Evolutionary conservation across 805 yeast genomes (phyloP), one percentile per base, ranked within the genome.

Genomic region (Nakazawaea anatomiae): DNA sequence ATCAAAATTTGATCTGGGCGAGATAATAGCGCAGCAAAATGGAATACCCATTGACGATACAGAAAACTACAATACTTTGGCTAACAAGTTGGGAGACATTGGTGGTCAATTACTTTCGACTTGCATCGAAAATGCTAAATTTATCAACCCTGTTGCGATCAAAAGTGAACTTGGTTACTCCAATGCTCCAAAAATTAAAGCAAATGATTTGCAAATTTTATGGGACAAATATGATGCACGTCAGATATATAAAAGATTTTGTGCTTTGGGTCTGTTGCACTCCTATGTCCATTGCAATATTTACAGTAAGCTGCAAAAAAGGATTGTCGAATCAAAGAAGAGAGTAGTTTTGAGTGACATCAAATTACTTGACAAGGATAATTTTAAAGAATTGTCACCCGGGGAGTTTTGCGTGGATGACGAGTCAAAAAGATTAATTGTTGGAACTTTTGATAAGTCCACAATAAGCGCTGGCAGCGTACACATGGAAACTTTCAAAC

Each of bases 1-100:
- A 0, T 75, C 85, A 1, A 76, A 82, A 61, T 94, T 94, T 60
- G 99, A 94, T 58, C 72, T 70, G 35, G 99, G 99, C 1, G 70
- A 74, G 1, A 77, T 92, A 0, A 62, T 94, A 2, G 64, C 72
- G 14, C 95, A 86, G 55, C 74, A 87, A 1, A 60, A 60, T 2
- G 71, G 71, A 29, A 58, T 80, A 0, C 57, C 61, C 0, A 71
- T 88, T 1, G 49, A 47, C 0, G 62, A 61, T 4, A 55, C 63
- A 8, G 87, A 82, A 34, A 78, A 80, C 9, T 66, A 74, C 42
- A 52, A 44, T 0, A 55, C 76, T 0, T 64, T 91, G 25, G 70
- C 76, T 43, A 68, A 70, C 1, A 75, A 70, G 46, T 68, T 91
- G 18, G 89, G 89, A 0, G 56, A 48, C 0, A 58, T 70, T 2